phyloP scores from a whole-genome alignment of 1,284 basidiomycete genomes.

The Cutaneotrichosporon dermatis region DNA sequence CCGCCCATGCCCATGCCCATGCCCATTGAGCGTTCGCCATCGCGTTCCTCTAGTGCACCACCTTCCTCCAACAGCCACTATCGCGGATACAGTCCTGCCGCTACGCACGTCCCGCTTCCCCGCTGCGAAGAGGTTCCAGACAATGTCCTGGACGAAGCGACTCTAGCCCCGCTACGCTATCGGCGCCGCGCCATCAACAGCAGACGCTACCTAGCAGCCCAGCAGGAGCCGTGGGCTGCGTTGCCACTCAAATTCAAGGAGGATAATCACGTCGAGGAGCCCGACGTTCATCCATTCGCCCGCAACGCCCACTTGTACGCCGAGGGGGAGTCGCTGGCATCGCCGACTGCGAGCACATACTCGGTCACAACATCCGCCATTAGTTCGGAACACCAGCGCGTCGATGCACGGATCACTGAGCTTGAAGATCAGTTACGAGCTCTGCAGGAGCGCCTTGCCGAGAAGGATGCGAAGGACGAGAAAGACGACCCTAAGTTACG shows the following conservation, averaged over 20 bases:
- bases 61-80: no score
- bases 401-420: neutral
- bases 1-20: neutral
- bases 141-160: no score
- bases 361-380: neutral
- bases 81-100: no score
- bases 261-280: neutral
- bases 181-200: no score
- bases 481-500: neutral
- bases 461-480: no score
- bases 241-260: neutral
- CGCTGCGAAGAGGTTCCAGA: no score
- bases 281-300: neutral
- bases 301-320: no score
- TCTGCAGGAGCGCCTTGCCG: neutral
- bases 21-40: neutral
- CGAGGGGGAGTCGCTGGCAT: neutral
- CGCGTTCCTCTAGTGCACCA: no score
- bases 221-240: no score
- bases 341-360: neutral
- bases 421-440: neutral
- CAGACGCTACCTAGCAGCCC: no score
- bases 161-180: no score
- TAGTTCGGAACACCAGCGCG: neutral
- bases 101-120: no score